These are phyloP conservation scores for Colletotrichum navitas DNA, from an alignment of 2,329 filamentous ascomycete genomes.

Conservation along the genomic window DNA sequence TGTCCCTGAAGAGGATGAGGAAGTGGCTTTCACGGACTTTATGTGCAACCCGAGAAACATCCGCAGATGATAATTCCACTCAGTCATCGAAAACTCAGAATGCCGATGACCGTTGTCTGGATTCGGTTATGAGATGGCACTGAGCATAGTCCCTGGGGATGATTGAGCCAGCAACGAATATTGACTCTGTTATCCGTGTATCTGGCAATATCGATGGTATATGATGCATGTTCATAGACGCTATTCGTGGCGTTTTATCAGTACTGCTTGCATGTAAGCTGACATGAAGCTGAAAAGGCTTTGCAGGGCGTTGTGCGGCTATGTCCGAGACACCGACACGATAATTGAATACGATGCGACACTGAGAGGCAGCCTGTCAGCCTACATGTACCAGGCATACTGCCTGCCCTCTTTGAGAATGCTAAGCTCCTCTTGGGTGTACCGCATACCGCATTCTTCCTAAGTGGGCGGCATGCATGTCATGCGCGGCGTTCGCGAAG, in stretches of 20 bases:
- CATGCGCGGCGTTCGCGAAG: neutral
- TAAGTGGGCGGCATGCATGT: neutral
- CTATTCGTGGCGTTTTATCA: neutral
- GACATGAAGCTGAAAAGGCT: neutral
- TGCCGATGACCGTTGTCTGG: neutral
- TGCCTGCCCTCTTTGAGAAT: too few relatives aligned
- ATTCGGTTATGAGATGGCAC: neutral
- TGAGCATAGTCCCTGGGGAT: neutral
- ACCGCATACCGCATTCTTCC: too few relatives aligned
- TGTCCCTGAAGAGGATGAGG: neutral
- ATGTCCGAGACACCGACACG: neutral
- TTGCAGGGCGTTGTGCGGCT: neutral
- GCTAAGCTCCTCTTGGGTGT: neutral
- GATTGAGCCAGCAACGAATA: too few relatives aligned
- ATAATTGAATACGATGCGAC: too few relatives aligned
- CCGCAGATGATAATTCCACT: too few relatives aligned
- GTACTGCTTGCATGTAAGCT: neutral
- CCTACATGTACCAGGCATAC: neutral
- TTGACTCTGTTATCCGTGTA: neutral
- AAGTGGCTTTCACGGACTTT: neutral
- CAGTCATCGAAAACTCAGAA: neutral
- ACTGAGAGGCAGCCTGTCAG: neutral
- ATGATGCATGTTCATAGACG: neutral
- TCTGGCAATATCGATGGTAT: neutral
- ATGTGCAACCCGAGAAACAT: too few relatives aligned